phyloP scores from a whole-genome alignment of 2,329 filamentous ascomycete species.

The Xylariales sp. region DNA sequence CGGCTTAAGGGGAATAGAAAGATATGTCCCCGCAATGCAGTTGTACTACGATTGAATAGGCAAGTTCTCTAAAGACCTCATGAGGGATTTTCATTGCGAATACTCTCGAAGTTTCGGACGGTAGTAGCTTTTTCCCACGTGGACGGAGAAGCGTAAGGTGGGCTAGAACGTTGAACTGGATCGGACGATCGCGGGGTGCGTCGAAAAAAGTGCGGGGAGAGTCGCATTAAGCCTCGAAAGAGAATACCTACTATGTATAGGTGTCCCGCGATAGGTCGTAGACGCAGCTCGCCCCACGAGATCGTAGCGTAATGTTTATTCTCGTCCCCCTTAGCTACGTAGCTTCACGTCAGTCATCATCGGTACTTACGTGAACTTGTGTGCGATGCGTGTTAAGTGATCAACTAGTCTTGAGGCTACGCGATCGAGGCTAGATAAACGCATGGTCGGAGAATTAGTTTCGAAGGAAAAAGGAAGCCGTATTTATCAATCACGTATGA shows the following conservation, averaged over 20 bases:
- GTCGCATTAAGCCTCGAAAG: constrained; percentile 5
- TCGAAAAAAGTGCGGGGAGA: constrained; percentile 29
- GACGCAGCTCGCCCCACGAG: background rate
- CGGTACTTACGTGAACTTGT: background rate
- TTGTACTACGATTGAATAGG: no score
- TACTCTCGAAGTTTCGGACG: background rate
- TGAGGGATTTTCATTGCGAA: no score
- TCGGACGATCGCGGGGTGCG: constrained; percentile 29
- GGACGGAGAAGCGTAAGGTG: constrained; percentile 6
- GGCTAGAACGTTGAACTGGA: constrained; percentile 5
- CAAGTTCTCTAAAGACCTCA: no score
- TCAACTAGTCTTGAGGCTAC: background rate
- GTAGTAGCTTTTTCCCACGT: constrained; percentile 14
- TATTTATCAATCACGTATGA: constrained; percentile 13
- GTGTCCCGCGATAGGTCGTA: background rate
- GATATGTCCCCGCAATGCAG: no score
- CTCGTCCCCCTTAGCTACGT: background rate
- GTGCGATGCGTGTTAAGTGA: background rate
- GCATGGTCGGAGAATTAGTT: no score
- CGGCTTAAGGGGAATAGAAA: no score
- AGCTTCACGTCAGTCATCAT: background rate
- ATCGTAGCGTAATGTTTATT: background rate
- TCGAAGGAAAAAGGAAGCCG: background rate
- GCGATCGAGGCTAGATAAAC: no score
- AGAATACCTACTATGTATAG: background rate